Base-by-base conservation (phyloP, 2,329 filamentous ascomycete species). In the Dothideomycetes sp. region DNA sequence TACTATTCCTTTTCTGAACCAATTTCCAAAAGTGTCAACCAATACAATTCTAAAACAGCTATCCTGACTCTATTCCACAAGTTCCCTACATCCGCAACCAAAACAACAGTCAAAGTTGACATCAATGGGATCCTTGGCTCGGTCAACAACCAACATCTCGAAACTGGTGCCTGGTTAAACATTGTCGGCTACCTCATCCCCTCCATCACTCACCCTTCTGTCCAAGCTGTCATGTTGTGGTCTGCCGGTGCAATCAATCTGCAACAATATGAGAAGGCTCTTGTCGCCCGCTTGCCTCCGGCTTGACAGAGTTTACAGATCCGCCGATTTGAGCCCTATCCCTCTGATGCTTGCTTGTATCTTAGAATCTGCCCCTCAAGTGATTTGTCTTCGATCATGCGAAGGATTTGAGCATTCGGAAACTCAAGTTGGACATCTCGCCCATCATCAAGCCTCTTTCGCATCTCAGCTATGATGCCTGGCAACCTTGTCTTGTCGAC, bases 141-240 rank as follows among this genome's bases (percentile, higher is more conserved):
- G 8, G 63, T 91, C 44, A 75, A 73, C 15, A 62, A 71, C 16
- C 71, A 79, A 42, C 70, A 83, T 36, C 71, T 82, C 38, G 71
- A 78, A 36, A 64, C 82, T 18, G 89, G 89, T n/a, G 73, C 81
- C 45, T 95, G 88, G 87, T 62, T 95, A 35, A 94, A 95, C 57
- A 71, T 95, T 3, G 75, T 95, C 49, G 89, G 88, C 5, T 93
- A 93, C 23, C 19, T 45, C 23, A 42, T 30, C 7, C 41, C 48
- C 13, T 13, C 28, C n/a, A 23, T 3, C 6, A 13, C 20, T n/a
- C 17, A 47, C 39, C 60, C 71, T 19, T 54, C 64, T 43, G 66
- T 94, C 13, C 84, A 94, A 55, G 86, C 84, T 1, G 59, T 91
- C 32, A 66, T 87, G 53, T 59, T 94, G 3, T 94, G 88, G 80